phyloP scores from a whole-genome alignment of 345 rosid species.

The Moringa oleifera region DNA sequence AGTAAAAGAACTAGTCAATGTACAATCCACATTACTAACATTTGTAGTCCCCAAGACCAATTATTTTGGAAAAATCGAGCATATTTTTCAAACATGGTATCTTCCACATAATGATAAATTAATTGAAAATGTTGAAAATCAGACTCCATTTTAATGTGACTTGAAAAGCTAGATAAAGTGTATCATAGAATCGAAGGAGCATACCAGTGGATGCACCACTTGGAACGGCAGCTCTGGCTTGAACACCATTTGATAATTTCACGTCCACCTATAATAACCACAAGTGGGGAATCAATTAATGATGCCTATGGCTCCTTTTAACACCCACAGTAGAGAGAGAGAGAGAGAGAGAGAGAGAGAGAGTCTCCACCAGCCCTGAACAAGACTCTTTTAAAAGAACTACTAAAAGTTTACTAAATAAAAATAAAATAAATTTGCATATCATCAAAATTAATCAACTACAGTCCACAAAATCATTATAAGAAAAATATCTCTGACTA shows the following conservation, averaged over 20 bases:
- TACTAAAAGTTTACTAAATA: too few relatives aligned
- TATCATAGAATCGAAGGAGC: background rate
- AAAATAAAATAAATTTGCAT: too few relatives aligned
- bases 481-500: background rate
- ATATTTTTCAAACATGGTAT: background rate
- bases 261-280: constrained; percentile 54
- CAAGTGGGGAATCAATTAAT: background rate
- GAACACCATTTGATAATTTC: constrained; percentile 40
- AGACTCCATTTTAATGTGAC: too few relatives aligned
- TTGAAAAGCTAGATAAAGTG: too few relatives aligned
- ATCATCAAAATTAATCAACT: background rate
- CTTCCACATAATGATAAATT: background rate
- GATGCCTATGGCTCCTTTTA: background rate
- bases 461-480: background rate
- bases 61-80: background rate
- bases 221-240: constrained; percentile 85
- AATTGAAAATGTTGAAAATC: background rate
- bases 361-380: too few relatives aligned
- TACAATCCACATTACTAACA: background rate
- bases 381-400: too few relatives aligned
- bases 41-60: background rate
- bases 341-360: too few relatives aligned
- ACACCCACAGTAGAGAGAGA: background rate
- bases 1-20: too few relatives aligned
- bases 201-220: constrained; percentile 99